Evolutionary conservation across 2,329 filamentous ascomycete genomes (phyloP).

Genomic region (Cryphonectria nitschkei): DNA sequence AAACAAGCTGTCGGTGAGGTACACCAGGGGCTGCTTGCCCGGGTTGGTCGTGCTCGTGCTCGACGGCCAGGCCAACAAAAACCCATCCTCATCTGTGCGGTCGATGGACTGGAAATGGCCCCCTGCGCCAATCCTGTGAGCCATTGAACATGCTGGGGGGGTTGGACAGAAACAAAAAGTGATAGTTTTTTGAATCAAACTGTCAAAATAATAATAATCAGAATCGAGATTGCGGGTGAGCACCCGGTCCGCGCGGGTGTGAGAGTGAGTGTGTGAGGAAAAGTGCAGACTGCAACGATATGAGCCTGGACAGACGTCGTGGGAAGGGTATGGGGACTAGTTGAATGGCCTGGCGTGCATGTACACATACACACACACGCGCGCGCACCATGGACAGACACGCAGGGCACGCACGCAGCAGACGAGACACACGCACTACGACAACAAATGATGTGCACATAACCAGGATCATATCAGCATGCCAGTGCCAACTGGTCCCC

Average conservation of each 20-base stretch:
- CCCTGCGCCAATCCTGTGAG: slow-evolving; percentile 40
- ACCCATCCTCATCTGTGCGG: slow-evolving; percentile 19
- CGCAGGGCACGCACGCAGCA: neutral
- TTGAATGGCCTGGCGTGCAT: neutral
- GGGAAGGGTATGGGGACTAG: slow-evolving; percentile 1
- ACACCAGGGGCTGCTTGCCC: slow-evolving; percentile 13
- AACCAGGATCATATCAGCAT: slow-evolving; percentile 1
- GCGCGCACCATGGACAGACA: neutral
- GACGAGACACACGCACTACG: neutral
- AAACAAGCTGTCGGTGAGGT: slow-evolving; percentile 20
- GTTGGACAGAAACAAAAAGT: too few relatives aligned
- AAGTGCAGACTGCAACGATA: slow-evolving; percentile 6
- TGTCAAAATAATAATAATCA: neutral
- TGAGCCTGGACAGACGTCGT: neutral
- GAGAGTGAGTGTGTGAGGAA: neutral
- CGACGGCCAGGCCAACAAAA: neutral
- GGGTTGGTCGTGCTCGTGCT: neutral
- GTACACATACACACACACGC: neutral
- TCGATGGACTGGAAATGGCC: slow-evolving; percentile 32
- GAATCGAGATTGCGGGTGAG: neutral
- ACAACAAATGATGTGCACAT: slow-evolving; percentile 4
- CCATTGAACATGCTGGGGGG: slow-evolving; percentile 42
- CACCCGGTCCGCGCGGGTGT: neutral
- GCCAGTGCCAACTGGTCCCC: slow-evolving; percentile 11
- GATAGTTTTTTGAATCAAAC: slow-evolving; percentile 1